Evolutionary conservation across 2,329 filamentous ascomycete genomes (phyloP), one percentile per base, ranked within the genome.

Genomic region (Aspergillus texensis): DNA sequence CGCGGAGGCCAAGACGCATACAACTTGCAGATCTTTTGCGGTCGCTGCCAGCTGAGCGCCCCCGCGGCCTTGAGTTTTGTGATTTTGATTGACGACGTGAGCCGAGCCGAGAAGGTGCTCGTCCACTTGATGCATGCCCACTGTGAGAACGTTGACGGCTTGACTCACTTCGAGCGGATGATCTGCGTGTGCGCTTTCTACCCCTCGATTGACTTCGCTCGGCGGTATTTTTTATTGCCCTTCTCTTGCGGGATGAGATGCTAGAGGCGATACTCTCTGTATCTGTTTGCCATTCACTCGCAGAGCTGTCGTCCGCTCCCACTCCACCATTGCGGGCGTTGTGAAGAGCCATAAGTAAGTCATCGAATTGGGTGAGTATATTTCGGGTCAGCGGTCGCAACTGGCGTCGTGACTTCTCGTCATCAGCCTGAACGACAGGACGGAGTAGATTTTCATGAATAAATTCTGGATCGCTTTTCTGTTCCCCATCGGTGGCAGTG

Each of bases 311-410:
- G 4, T 68, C 65, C 12, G 66, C 63, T 3, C 62, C 64, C 39
- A 68, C 67, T 58, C 84, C 85, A 3, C 87, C 84, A 50, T 86
- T 79, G 43, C 89, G 85, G 1, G 86, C 83, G 63, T 89, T 86
- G 72, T 94, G 92, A 16, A 98, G 82, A 4, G 89, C 86, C 34
- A 83, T 81, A 6, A 97, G 84, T 0, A 94, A 83, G 6, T 81
- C 76, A 69, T 97, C 92, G 1, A 97, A 74, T 41, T 88, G 86
- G 1, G 83, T 78, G 10, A 97, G 81, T 19, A 94, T 85, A 67
- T 92, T 89, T n/a, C 89, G 84, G 12, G 91, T 84, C 0, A 87
- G 84, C 0, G 93, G 92, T 0, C 84, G 84, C 19, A 97, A 80
- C 6, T 96, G 80, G 1, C 78, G 74, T 63, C 84, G 81, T 0